Evolutionary conservation across 140 eudicot species (phyloP).

Genomic region (Bidens hawaiensis): DNA sequence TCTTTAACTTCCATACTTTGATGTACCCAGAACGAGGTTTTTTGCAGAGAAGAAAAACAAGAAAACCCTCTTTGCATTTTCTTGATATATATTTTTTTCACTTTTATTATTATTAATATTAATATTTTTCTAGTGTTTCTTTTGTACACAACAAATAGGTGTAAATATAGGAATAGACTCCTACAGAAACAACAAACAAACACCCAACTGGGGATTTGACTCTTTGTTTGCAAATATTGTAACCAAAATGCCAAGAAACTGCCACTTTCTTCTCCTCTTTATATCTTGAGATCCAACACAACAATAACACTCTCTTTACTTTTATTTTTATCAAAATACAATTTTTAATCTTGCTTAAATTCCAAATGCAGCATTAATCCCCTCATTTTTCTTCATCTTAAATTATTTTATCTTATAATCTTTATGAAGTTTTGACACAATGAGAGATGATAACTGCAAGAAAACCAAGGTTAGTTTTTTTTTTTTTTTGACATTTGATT

Average conservation of each 20-base stretch:
- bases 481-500: neutral
- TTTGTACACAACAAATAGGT: conserved; percentile 34
- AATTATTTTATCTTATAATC: neutral
- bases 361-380: too few species aligned
- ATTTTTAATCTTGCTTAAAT: conserved; percentile 8
- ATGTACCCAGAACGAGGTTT: conserved; percentile 28
- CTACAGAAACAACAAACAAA: conserved; percentile 9
- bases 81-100: neutral
- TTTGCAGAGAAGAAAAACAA: conserved; percentile 15
- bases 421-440: conserved; percentile 32
- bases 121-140: conserved; percentile 23
- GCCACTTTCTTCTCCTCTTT: conserved; percentile 46
- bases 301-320: conserved; percentile 15
- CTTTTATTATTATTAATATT: conserved; percentile 16
- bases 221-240: conserved; percentile 30
- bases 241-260: conserved; percentile 49
- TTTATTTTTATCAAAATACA: conserved; percentile 12
- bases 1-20: conserved; percentile 29
- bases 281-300: conserved; percentile 29
- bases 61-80: conserved; percentile 18
- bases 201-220: conserved; percentile 36
- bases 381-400: neutral
- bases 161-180: conserved; percentile 28
- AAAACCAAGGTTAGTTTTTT: conserved; percentile 32
- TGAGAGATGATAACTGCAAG: conserved; percentile 42